Percentiles rank a stretch among this genome's conserved stretches.
phyloP scores from a whole-genome alignment of 2,329 filamentous ascomycete genomes.

The Graphium sp. region DNA sequence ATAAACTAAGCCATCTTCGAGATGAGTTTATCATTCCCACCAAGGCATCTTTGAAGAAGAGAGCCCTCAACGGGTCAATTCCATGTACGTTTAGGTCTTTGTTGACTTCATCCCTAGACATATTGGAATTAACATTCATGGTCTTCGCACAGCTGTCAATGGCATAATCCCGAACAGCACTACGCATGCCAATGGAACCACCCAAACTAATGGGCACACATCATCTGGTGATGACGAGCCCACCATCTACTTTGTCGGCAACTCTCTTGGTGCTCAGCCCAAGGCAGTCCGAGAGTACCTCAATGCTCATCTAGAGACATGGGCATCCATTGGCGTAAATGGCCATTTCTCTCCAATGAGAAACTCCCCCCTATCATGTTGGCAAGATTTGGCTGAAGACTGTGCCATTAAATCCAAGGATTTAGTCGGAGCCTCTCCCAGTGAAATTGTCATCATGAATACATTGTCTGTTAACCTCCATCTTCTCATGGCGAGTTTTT shows the following conservation, averaged over 20 bases:
- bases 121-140: too few species aligned
- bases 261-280: constrained; percentile 76
- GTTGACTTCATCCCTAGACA: too few species aligned
- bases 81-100: constrained; percentile 23
- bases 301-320: constrained; percentile 60
- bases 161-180: too few species aligned
- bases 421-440: constrained; percentile 54
- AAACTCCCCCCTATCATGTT: constrained; percentile 51
- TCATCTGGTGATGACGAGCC: constrained; percentile 17
- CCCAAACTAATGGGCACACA: constrained; percentile 7
- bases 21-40: constrained; percentile 65
- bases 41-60: constrained; percentile 51
- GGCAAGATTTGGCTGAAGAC: constrained; percentile 65
- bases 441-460: constrained; percentile 78
- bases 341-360: constrained; percentile 62
- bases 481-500: constrained; percentile 72
- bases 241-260: constrained; percentile 69
- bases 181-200: constrained; percentile 8
- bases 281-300: constrained; percentile 48
- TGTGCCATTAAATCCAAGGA: constrained; percentile 53
- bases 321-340: constrained; percentile 70
- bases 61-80: constrained; percentile 28
- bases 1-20: constrained; percentile 43
- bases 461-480: constrained; percentile 72
- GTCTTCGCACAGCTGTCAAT: too few species aligned